A percentile compares a stretch with the other conserved stretches of the same genome.
These are phyloP conservation scores for Dendrothele bispora DNA, from an alignment of 768 basidiomycete genomes.

Conservation along the genomic window DNA sequence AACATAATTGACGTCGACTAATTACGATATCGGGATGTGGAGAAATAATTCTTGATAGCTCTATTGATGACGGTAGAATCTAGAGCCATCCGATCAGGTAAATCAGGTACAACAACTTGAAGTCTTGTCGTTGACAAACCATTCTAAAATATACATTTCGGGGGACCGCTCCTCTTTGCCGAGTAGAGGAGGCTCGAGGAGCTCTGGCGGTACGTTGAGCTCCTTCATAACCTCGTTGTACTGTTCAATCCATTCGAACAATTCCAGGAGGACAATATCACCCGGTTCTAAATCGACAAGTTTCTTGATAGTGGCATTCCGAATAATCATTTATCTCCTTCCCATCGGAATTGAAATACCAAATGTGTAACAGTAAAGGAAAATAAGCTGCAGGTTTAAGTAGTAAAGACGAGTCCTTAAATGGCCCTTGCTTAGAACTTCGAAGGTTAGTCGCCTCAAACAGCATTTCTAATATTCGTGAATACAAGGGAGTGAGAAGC, in stretches of 20 bases:
- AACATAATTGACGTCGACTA: conserved; percentile 31
- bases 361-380: too few relatives aligned
- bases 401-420: too few relatives aligned
- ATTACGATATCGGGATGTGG: conserved; percentile 80
- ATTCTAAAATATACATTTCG: conserved; percentile 89
- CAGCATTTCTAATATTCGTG: too few relatives aligned
- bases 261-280: conserved; percentile 80
- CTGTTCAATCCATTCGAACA: conserved; percentile 95
- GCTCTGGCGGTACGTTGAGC: conserved; percentile 76
- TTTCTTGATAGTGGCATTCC: conserved; percentile 71
- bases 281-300: conserved; percentile 77
- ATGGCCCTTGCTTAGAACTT: too few relatives aligned
- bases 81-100: conserved; percentile 44
- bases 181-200: conserved; percentile 86
- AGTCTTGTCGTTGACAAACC: conserved; percentile 90
- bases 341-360: too few relatives aligned
- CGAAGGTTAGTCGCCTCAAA: too few relatives aligned
- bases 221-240: conserved; percentile 96
- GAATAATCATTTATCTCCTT: too few relatives aligned
- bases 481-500: too few relatives aligned
- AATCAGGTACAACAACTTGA: conserved; percentile 71
- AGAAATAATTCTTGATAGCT: conserved; percentile 71
- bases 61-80: conserved; percentile 93
- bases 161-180: conserved; percentile 92
- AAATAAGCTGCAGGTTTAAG: too few relatives aligned